Conservation (phyloP, 345 rosid genomes). For the Hibiscus mutabilis region DNA sequence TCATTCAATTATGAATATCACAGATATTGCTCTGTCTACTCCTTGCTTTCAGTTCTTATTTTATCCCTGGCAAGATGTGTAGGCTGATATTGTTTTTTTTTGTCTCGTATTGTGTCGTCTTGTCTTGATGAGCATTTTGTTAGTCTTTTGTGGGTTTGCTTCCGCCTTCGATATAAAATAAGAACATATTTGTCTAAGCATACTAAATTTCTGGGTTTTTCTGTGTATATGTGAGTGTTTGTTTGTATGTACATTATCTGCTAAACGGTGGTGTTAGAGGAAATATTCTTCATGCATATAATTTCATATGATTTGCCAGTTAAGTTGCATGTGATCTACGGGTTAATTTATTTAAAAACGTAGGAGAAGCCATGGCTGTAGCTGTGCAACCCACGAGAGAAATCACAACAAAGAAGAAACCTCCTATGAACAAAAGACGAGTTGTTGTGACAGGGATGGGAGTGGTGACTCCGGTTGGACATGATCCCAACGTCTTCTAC, state of each 20-base stretch:
- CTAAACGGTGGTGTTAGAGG: not conserved
- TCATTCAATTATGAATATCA: not conserved
- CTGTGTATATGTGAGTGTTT: not conserved
- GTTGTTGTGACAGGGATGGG: slow-evolving; percentile 99
- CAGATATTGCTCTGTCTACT: not conserved
- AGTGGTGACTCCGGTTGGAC: slow-evolving; percentile 76
- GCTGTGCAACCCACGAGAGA: slow-evolving; percentile 57
- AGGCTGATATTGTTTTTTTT: no score
- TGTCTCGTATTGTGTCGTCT: not conserved
- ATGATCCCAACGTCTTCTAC: slow-evolving; percentile 69
- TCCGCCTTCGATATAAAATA: not conserved
- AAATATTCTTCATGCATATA: not conserved
- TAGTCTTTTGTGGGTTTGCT: not conserved
- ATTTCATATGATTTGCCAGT: not conserved
- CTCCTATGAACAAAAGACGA: slow-evolving; percentile 54
- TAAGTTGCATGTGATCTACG: not conserved
- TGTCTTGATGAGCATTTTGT: no score
- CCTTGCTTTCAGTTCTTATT: not conserved
- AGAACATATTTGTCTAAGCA: not conserved
- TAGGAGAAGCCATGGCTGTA: slow-evolving; percentile 63
- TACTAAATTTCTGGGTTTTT: not conserved
- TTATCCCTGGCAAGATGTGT: no score
- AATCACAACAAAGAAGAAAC: slow-evolving; percentile 47
- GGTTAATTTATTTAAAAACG: not conserved
- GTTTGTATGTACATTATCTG: not conserved